Base-by-base conservation (phyloP, 2,329 filamentous ascomycete species). In the Sarocladium strictum region DNA sequence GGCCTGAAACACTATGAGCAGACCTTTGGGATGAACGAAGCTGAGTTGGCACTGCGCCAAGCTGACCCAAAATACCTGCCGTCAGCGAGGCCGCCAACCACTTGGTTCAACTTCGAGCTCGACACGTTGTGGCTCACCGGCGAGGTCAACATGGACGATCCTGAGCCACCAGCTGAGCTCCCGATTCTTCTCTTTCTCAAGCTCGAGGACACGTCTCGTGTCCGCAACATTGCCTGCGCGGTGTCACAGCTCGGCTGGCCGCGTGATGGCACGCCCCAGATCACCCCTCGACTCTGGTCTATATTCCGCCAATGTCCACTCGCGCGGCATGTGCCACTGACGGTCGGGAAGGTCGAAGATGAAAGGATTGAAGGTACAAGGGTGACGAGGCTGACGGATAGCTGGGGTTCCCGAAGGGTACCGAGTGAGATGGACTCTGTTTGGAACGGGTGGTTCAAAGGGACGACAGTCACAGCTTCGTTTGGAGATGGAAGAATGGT, bases 141-240 rank as follows among this genome's bases (percentile, higher is more conserved):
- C 53, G 74, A 77, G 61, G 67, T 79, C 11, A 75, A 78, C 65
- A 73, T 74, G 12, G 72, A 69, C 62, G 72, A 77, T 59, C 43
- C 15, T n/a, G 43, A 49, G 19, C 27, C 43, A 4, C 43, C 43
- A 24, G 24, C 21, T 15, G 21, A 27, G 66, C 67, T 67, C 53
- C 75, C 76, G 24, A 74, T 77, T 73, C 69, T 73, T 47, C 76
- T 78, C 60, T 79, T 78, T 60, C 57, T 79, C 19, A 61, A 64
- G 15, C 62, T 63, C n/a, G 65, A 70, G 54, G 76, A 78, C 61
- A 70, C 74, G 29, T 58, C 58, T 14, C 71, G 74, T 26, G 75
- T 79, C 53, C 64, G 68, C 23, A 69, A 72, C 58, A 66, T 77
- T 6, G 76, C 72, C 4, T 70, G 74, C 55, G 66, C 72, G 1